Evolutionary conservation across 768 basidiomycete species (phyloP).

Genomic region (Dictyophora rubrovolvata): DNA sequence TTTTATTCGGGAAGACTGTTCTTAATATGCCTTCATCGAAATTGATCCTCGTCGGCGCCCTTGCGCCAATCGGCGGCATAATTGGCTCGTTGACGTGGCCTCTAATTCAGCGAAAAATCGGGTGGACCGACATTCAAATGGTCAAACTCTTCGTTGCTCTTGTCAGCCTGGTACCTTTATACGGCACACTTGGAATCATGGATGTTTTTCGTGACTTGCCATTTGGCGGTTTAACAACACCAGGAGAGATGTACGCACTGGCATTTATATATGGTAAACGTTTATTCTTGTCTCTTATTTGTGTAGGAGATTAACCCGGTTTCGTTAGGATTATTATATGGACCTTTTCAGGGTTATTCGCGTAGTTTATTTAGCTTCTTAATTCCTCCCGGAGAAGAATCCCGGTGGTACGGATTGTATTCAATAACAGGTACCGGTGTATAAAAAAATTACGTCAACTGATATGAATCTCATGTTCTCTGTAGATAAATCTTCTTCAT

Average conservation of each 20-base stretch:
- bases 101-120: slow-evolving; percentile 48
- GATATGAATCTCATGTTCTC: slow-evolving; percentile 8
- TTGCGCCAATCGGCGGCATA: slow-evolving; percentile 73
- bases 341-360: slow-evolving; percentile 87
- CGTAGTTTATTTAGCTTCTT: slow-evolving; percentile 81
- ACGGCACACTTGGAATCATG: slow-evolving; percentile 77
- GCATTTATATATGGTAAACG: slow-evolving; percentile 71
- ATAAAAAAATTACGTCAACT: neutral
- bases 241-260: slow-evolving; percentile 76
- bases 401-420: slow-evolving; percentile 80
- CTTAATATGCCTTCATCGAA: slow-evolving; percentile 71
- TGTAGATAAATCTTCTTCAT: slow-evolving; percentile 65
- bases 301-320: neutral
- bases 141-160: slow-evolving; percentile 58
- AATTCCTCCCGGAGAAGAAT: slow-evolving; percentile 81
- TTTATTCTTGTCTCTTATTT: slow-evolving; percentile 3
- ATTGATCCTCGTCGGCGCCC: slow-evolving; percentile 68
- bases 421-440: slow-evolving; percentile 61
- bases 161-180: slow-evolving; percentile 60
- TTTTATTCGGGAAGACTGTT: slow-evolving; percentile 86
- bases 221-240: slow-evolving; percentile 70
- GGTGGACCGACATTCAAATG: slow-evolving; percentile 58
- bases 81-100: slow-evolving; percentile 81
- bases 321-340: slow-evolving; percentile 59
- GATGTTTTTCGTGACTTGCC: slow-evolving; percentile 32